Conservation (phyloP, 208 protist species). For the Trichomonas gallinae region DNA sequence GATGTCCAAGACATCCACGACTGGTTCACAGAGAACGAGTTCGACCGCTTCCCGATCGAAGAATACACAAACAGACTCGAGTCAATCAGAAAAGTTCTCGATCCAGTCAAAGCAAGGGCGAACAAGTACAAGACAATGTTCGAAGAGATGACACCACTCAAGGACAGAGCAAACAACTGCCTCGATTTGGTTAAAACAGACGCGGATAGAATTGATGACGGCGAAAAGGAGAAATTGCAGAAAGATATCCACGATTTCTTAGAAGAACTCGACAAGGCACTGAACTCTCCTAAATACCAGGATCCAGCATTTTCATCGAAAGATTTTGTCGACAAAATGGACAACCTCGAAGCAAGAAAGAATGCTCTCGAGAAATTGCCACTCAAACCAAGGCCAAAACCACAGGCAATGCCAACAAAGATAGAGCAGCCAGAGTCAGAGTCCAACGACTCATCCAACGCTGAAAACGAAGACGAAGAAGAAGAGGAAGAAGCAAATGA, state of each 20-base stretch:
- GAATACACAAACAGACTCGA: neutral
- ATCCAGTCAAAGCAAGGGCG: neutral
- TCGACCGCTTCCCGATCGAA: neutral
- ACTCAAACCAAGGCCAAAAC: neutral
- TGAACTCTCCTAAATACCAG: neutral
- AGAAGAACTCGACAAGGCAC: neutral
- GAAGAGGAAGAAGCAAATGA: neutral
- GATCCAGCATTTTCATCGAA: neutral
- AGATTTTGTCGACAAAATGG: neutral
- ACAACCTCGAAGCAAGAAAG: neutral
- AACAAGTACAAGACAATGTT: neutral
- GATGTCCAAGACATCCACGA: neutral
- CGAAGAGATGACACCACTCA: neutral
- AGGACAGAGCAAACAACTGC: neutral
- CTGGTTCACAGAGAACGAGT: neutral
- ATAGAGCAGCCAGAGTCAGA: neutral
- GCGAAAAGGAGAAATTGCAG: neutral
- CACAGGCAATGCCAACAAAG: neutral
- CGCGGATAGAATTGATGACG: neutral
- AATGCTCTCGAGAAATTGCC: neutral
- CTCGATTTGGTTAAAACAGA: neutral
- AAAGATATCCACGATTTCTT: neutral
- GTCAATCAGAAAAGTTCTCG: neutral
- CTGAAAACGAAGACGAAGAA: neutral
- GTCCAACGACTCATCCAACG: neutral